A percentile compares a stretch with the other conserved stretches of the same genome.
These are phyloP conservation scores for Eucalyptus sp. DNA, from an alignment of 345 rosid species.

Conservation along the genomic window DNA sequence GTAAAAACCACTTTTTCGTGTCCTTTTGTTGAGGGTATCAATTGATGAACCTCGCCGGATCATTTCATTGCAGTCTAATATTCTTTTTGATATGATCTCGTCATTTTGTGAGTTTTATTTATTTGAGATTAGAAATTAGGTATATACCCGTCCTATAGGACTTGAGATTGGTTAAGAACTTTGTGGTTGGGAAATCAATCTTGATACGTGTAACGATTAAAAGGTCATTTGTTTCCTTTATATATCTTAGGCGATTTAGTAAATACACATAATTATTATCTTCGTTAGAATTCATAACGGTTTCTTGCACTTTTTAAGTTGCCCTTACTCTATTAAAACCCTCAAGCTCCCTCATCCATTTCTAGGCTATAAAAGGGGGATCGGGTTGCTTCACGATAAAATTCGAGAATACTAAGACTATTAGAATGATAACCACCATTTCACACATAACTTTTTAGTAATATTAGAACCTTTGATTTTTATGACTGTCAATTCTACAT, in stretches of 20 bases:
- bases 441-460: background rate
- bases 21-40: background rate
- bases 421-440: background rate
- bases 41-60: background rate
- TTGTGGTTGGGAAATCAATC: background rate
- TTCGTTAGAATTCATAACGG: background rate
- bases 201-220: background rate
- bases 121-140: background rate
- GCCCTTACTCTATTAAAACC: background rate
- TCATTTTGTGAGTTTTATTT: background rate
- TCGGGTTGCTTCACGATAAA: background rate
- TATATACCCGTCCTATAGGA: background rate
- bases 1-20: too few relatives aligned
- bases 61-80: background rate
- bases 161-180: background rate
- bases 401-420: background rate
- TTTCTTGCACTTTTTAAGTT: background rate
- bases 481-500: background rate
- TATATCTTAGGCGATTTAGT: background rate
- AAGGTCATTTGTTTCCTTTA: background rate
- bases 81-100: background rate
- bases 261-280: background rate
- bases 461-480: background rate
- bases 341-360: background rate
- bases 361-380: background rate